Percentiles rank a stretch among this genome's conserved stretches.
These are phyloP conservation scores for Lachnellula subtilissima DNA, from an alignment of 2,329 filamentous ascomycete species.

Conservation along the genomic window DNA sequence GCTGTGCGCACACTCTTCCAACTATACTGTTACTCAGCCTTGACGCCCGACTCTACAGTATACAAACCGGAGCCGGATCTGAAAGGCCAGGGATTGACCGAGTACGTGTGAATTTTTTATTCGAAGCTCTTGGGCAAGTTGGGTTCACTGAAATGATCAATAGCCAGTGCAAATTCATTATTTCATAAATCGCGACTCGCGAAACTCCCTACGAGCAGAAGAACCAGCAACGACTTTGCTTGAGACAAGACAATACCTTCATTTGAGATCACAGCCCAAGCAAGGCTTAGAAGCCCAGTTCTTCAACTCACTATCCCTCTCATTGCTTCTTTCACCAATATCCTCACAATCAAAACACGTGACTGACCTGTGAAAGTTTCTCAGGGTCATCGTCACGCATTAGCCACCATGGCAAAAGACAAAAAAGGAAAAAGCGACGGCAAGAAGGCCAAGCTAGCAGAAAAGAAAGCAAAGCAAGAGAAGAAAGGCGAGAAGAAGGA, in stretches of 20 bases:
- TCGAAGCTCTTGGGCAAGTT: no score
- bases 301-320: no score
- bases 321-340: neutral
- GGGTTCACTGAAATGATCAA: no score
- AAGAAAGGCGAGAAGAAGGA: slow-evolving; percentile 87
- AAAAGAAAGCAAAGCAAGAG: slow-evolving; percentile 73
- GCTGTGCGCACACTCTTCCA: slow-evolving; percentile 1
- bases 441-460: slow-evolving; percentile 51
- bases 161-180: neutral
- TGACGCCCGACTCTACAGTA: slow-evolving; percentile 6
- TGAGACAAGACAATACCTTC: no score
- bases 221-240: neutral
- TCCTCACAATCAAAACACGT: neutral
- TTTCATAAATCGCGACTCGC: neutral
- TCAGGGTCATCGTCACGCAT: neutral
- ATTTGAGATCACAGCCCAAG: neutral
- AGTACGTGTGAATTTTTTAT: neutral
- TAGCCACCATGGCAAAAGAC: slow-evolving; percentile 45
- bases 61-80: neutral
- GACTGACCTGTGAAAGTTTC: neutral
- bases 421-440: slow-evolving; percentile 43
- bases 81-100: neutral
- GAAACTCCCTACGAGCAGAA: neutral
- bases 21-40: neutral
- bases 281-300: neutral